phyloP scores from a whole-genome alignment of 163 green algal genomes.

The Chlorella variabilis region DNA sequence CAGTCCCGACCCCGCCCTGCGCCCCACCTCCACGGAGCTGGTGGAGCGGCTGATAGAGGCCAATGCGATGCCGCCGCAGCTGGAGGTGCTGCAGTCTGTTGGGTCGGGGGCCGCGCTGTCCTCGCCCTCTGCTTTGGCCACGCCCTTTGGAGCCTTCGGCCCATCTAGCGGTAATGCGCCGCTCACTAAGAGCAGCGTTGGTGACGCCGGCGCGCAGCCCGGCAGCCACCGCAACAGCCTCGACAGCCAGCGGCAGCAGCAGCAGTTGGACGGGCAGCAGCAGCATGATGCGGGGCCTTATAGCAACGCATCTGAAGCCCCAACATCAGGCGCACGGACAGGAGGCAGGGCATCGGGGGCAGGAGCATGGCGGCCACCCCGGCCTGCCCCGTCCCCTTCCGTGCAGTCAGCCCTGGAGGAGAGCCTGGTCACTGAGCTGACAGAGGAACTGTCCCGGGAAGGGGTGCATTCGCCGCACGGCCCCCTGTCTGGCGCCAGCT shows the following conservation, averaged over 20 bases:
- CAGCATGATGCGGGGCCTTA: neutral
- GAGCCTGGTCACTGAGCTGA: neutral
- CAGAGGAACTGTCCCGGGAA: neutral
- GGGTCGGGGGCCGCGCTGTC: no score
- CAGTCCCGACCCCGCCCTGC: conserved; percentile 11
- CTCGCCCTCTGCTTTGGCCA: no score
- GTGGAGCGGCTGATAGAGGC: conserved; percentile 8
- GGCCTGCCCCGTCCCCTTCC: neutral
- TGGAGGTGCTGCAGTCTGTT: neutral
- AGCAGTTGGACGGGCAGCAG: neutral
- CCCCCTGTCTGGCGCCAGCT: no score
- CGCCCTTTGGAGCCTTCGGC: no score
- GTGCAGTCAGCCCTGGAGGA: neutral
- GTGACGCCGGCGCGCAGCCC: no score
- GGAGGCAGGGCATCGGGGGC: neutral
- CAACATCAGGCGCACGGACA: neutral
- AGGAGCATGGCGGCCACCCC: neutral
- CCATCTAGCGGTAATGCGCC: neutral
- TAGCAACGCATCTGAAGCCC: no score
- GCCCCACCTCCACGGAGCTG: conserved; percentile 29
- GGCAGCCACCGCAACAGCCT: neutral
- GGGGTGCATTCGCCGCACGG: neutral
- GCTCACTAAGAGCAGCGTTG: neutral
- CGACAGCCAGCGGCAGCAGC: neutral
- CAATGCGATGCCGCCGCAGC: neutral